These are phyloP conservation scores for Collybia sordida DNA, from an alignment of 768 basidiomycete genomes.

Conservation along the genomic window DNA sequence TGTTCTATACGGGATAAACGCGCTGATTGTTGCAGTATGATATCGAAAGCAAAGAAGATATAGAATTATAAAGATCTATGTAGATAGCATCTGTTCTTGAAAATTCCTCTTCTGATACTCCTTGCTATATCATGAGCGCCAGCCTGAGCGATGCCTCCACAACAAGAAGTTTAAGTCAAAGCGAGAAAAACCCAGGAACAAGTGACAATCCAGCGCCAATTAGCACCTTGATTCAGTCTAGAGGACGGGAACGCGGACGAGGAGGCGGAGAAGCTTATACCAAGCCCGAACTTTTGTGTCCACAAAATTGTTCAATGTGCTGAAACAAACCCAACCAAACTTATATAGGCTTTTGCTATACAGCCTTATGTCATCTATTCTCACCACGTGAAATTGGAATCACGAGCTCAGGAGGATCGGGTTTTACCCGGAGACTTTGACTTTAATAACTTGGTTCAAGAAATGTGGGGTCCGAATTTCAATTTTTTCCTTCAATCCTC, in stretches of 20 bases:
- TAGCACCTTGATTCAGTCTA: conserved; percentile 51
- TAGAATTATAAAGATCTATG: conserved; percentile 18
- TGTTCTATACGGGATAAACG: background rate
- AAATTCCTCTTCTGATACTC: conserved; percentile 26
- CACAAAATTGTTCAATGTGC: conserved; percentile 66
- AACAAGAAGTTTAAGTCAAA: conserved; percentile 45
- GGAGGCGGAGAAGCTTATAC: conserved; percentile 78
- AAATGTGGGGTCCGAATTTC: too few relatives aligned
- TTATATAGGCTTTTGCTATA: conserved; percentile 24
- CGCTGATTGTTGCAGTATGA: background rate
- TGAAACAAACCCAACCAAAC: conserved; percentile 4
- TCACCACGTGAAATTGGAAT: conserved; percentile 21
- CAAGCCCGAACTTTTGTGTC: conserved; percentile 94
- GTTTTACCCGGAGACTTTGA: too few relatives aligned
- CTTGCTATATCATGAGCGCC: conserved; percentile 63
- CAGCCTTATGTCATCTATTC: conserved; percentile 44
- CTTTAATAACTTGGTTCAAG: too few relatives aligned
- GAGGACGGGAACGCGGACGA: conserved; percentile 95
- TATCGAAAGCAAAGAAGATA: background rate
- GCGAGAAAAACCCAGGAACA: conserved; percentile 33
- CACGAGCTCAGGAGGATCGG: conserved; percentile 14
- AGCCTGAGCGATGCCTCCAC: conserved; percentile 70
- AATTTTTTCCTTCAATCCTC: background rate
- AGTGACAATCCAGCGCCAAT: conserved; percentile 30
- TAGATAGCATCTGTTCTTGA: conserved; percentile 31